Evolutionary conservation across 1,139 yeast genomes (phyloP).

Genomic region (Protomyces gravidus): DNA sequence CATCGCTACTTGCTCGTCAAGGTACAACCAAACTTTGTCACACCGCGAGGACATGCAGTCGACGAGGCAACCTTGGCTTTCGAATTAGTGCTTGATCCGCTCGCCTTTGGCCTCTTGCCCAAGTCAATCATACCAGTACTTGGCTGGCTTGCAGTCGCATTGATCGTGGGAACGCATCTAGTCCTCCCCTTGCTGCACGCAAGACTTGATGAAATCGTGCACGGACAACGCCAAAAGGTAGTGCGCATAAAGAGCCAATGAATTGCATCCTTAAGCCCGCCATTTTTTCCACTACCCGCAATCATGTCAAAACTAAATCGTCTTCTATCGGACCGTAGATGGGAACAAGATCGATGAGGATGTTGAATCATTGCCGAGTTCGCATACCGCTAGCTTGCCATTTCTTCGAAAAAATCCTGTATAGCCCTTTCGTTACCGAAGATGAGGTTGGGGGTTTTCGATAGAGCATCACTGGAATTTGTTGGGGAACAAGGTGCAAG

Average conservation of each 20-base stretch:
- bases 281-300: too few relatives aligned
- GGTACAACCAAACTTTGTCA: conserved; percentile 11
- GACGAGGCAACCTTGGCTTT: neutral
- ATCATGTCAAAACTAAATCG: too few relatives aligned
- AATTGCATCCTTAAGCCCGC: too few relatives aligned
- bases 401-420: too few relatives aligned
- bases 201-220: conserved; percentile 1
- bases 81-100: conserved; percentile 19
- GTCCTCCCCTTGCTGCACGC: conserved; percentile 6
- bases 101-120: conserved; percentile 10
- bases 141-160: neutral
- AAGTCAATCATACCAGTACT: neutral
- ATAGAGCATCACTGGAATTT: too few relatives aligned
- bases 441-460: too few relatives aligned
- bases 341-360: neutral
- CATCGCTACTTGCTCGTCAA: conserved; percentile 10
- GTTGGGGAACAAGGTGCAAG: too few relatives aligned
- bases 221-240: conserved; percentile 17
- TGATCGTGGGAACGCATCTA: neutral
- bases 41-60: neutral
- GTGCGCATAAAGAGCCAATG: conserved; percentile 9
- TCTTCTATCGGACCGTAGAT: neutral
- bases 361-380: neutral
- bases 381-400: neutral
- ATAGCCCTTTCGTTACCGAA: too few relatives aligned